A percentile compares a stretch with the other conserved stretches of the same genome.
Conservation (phyloP, 2,329 filamentous ascomycete genomes). For the Didymellaceae sp. region DNA sequence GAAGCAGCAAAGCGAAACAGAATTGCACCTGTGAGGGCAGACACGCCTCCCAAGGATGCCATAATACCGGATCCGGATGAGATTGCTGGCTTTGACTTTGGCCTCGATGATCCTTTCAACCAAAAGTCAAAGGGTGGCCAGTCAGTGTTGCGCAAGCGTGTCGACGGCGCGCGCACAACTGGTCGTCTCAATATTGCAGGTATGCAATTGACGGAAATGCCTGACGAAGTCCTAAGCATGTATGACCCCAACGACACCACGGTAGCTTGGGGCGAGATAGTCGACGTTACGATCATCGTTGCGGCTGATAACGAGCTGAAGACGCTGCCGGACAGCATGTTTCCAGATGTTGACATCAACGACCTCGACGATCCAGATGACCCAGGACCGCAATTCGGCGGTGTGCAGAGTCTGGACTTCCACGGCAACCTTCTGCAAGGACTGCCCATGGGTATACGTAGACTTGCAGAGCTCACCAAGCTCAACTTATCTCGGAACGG, state of each 20-base stretch:
- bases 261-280: constrained; percentile 86
- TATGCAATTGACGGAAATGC: constrained; percentile 79
- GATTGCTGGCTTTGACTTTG: constrained; percentile 62
- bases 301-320: constrained; percentile 90
- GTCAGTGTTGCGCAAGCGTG: constrained; percentile 74
- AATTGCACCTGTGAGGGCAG: constrained; percentile 30
- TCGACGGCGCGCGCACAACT: constrained; percentile 74
- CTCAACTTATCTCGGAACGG: constrained; percentile 88
- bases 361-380: constrained; percentile 67
- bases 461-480: constrained; percentile 75
- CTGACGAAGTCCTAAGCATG: constrained; percentile 85
- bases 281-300: constrained; percentile 83
- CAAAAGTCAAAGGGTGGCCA: constrained; percentile 65
- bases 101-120: constrained; percentile 74
- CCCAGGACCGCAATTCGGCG: constrained; percentile 78
- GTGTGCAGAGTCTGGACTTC: constrained; percentile 79
- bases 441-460: constrained; percentile 77
- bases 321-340: constrained; percentile 73
- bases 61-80: constrained; percentile 42
- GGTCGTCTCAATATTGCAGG: constrained; percentile 89
- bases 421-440: constrained; percentile 80
- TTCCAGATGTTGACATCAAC: constrained; percentile 70
- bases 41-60: constrained; percentile 39
- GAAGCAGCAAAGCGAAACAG: constrained; percentile 64
- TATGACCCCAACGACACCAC: constrained; percentile 72